Conservation (phyloP, 179 eudicot genomes). For the Beta lomatogona region DNA sequence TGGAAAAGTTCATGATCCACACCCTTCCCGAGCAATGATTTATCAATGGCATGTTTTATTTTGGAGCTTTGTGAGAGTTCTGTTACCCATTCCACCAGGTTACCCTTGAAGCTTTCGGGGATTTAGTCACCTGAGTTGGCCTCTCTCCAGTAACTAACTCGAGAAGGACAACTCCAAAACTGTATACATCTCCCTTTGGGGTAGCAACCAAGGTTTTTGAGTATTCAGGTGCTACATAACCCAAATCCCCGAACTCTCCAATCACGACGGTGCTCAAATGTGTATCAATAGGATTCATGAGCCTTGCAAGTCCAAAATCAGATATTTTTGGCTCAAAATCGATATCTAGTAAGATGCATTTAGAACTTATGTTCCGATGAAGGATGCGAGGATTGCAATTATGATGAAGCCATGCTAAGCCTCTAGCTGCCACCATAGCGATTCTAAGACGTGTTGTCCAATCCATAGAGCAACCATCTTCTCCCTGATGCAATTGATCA, state of each 20-base stretch:
- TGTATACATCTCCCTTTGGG: constrained; percentile 80
- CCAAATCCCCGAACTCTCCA: constrained; percentile 82
- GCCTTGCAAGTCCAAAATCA: constrained; percentile 82
- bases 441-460: constrained; percentile 78
- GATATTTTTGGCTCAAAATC: constrained; percentile 73
- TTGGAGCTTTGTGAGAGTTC: constrained; percentile 43
- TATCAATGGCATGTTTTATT: constrained; percentile 57
- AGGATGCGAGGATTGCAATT: constrained; percentile 80
- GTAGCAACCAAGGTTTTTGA: constrained; percentile 71
- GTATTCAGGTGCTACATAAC: constrained; percentile 89
- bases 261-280: constrained; percentile 82
- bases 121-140: constrained; percentile 51
- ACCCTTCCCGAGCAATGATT: constrained; percentile 51
- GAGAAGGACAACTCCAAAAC: constrained; percentile 83
- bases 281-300: constrained; percentile 81
- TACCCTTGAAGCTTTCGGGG: constrained; percentile 67
- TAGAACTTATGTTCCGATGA: constrained; percentile 78
- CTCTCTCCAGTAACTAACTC: constrained; percentile 75
- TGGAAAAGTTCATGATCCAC: constrained; percentile 59
- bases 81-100: constrained; percentile 69
- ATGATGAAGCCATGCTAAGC: constrained; percentile 87
- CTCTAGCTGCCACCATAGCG: constrained; percentile 73
- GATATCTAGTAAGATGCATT: constrained; percentile 64
- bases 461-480: constrained; percentile 42
- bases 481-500: constrained; percentile 51